Evolutionary conservation across 202 grass and related monocot species (phyloP), one percentile per base, ranked within the genome.

Genomic region (Zoysia matrella): DNA sequence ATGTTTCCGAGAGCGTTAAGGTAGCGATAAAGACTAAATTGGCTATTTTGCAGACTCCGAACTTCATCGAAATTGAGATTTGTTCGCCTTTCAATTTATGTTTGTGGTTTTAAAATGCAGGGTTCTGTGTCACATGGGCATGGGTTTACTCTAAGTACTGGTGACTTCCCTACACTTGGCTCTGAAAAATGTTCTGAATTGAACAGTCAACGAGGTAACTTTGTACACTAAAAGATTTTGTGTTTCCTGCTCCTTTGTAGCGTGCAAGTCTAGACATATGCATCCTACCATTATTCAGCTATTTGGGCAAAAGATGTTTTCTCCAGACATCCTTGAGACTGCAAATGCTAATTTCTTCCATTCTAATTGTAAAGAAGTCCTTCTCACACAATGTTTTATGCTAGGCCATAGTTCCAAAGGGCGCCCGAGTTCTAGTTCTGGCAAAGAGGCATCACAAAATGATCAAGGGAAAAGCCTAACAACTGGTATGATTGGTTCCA

Each of bases 81-180:
- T 2, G 73, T 5, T 60, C 39, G 39, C 66, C 16, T 64, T 82
- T 87, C 8, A 47, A 64, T 82, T 82, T 44, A 64, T 75, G 52
- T 85, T 2, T 55, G 51, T 83, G 41, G 51, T 86, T 67, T 79
- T 18, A 57, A 82, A 39, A 43, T 92, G 43, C 85, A 97, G 93
- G 88, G 77, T 60, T 71, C 77, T 73, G 44, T 81, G 61, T 88
- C 82, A 39, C 91, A 93, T 78, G 86, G 80, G 55, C 76, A 83
- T 80, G 93, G 85, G 30, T 99, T 99, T 73, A 93, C 87, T 73
- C 87, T 99, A 71, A 99, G 90, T 69, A 91, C 92, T 0, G 91
- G 89, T 71, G 96, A 95, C 89, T 99, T 99, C 80, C 96, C 96
- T 90, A 90, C 96, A 61, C 93, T 99, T 79, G 93, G 92, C 11